Evolutionary conservation across 2,329 filamentous ascomycete species (phyloP), one percentile per base, ranked within the genome.

Genomic region (Ophiostoma quercus): DNA sequence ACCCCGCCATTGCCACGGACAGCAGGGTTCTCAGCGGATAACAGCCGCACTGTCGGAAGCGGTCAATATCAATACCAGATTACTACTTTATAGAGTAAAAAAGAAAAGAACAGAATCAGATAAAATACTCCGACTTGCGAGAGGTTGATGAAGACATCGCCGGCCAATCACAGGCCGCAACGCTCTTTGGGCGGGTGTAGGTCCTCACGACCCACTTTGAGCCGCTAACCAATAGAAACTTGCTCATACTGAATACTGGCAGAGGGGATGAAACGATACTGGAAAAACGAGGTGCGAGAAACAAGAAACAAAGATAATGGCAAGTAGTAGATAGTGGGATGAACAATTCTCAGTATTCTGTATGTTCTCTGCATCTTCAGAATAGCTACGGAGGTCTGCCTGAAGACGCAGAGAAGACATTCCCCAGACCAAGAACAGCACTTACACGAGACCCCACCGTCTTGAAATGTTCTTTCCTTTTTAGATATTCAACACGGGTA

Each of bases 161-260:
- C n/a, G 11, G 2, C 57, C 57, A 62, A 62, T 62, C 57, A 62
- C 25, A 62, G 57, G 4, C 25, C 14, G 57, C 9, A 16, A 57
- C 51, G 22, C n/a, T 54, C 47, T 32, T 6, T 29, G 22, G 54
- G 32, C 62, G 32, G 62, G 32, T 65, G 16, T 34, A 63, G 60
- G 14, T 57, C 37, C 14, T 69, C 32, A 41, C 41, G 67, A 69
- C 67, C 51, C 65, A 34, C 65, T 68, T 22, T 41, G 1, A 29
- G 37, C 57, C 43, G 34, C 37, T 2, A 29, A 14, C 72, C 72
- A 73, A 73, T 73, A 22, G 70, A 73, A 73, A 73, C 72, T 73
- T 73, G 72, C 72, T 73, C 72, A 73, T 67, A 60, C 62, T 41
- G 69, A 60, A 12, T 39, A 16, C 22, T n/a, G 39, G 37, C 62